Base-by-base conservation (phyloP, 225 moss, liverwort and hornwort species). In the Sphagnum contortum region DNA sequence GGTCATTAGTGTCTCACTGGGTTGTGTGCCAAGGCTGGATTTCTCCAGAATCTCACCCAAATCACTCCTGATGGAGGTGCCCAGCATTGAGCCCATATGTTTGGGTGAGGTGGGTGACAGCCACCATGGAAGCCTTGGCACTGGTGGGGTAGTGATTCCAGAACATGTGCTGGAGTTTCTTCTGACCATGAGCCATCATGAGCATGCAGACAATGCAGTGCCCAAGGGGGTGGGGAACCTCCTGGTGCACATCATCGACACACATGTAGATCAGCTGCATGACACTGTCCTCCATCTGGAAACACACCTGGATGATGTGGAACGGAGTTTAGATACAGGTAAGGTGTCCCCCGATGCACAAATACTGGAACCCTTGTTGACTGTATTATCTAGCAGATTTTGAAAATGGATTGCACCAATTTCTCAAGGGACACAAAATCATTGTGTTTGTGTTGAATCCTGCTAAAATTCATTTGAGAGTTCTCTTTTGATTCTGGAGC, bases 131-230 rank as follows among this genome's bases (percentile, higher is more conserved):
- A 73, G 81, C 45, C 64, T 3, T 0, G 79, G 71, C 3, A 81
- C 79, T 4, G 66, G 79, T 3, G 89, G 91, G 3, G 77, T 91
- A 8, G 81, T 80, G 50, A 94, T 94, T 45, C 91, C 89, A 68
- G 89, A 94, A 73, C 94, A 94, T 58, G 91, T 94, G 2, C 45
- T 94, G 74, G 94, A 91, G 67, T 94, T 91, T 76, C 56, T 94
- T 11, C 62, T 94, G 72, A 94, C 85, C 55, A 81, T 87, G 81
- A 91, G 91, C 55, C 91, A 89, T 46, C 83, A 89, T 1, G 89
- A 94, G 73, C 87, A 89, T 74, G 86, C 89, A 11, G 94, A 87
- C 68, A 91, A 85, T 72, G 91, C 87, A 2, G 76, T 94, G 10
- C 94, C 94, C 3, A 70, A 73, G 48, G 83, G 87, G 2, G 85